Conservation (phyloP, 306 rosid species). For the Quercus agrifolia region DNA sequence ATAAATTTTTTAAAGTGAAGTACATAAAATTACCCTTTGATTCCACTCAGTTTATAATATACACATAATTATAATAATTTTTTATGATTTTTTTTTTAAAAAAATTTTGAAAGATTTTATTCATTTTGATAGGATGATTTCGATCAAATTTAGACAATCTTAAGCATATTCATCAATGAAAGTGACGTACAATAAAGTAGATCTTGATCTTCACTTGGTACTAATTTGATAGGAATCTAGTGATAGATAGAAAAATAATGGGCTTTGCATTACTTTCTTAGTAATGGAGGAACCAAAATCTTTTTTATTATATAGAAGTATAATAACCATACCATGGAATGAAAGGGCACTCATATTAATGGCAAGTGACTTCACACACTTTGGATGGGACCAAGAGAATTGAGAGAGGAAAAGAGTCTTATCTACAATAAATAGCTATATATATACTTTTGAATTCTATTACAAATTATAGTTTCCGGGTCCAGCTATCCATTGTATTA, state of each 20-base stretch:
- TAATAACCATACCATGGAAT: not conserved
- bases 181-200: not conserved
- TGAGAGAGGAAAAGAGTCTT: not conserved
- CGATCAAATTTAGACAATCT: not conserved
- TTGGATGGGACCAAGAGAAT: not conserved
- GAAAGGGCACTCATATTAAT: not conserved
- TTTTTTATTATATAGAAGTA: not conserved
- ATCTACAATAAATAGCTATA: not conserved
- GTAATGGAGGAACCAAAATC: not conserved
- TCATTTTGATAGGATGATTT: not conserved
- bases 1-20: not conserved
- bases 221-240: not conserved
- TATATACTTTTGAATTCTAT: not conserved
- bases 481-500: not conserved
- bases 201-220: not conserved
- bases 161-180: not conserved
- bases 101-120: not conserved
- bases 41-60: not conserved
- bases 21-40: not conserved
- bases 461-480: not conserved
- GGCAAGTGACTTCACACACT: not conserved
- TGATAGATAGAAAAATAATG: not conserved
- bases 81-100: not conserved
- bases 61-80: not conserved
- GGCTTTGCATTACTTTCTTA: not conserved